These are phyloP conservation scores for Pleurotus platypus DNA, from an alignment of 768 basidiomycete species.

Conservation along the genomic window DNA sequence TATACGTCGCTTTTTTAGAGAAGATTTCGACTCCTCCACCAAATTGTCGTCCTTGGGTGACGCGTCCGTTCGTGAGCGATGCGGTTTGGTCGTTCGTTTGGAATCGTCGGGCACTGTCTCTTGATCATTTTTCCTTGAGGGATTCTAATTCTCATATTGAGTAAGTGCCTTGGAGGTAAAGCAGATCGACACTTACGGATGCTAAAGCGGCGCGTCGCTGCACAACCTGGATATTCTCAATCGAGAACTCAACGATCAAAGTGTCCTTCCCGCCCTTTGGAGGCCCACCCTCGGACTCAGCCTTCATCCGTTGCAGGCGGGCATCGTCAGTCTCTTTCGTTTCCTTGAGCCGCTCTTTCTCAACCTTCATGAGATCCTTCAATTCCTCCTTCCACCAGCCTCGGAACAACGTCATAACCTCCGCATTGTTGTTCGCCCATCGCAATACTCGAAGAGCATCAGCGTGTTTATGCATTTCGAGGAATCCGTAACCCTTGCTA, in stretches of 20 bases:
- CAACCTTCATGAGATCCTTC: conserved; percentile 51
- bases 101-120: conserved; percentile 10
- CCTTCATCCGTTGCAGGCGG: conserved; percentile 55
- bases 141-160: conserved; percentile 1
- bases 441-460: conserved; percentile 89
- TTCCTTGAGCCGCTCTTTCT: conserved; percentile 41
- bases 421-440: conserved; percentile 91
- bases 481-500: conserved; percentile 93
- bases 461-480: conserved; percentile 84
- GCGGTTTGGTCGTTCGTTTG: conserved; percentile 14
- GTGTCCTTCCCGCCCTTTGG: conserved; percentile 38
- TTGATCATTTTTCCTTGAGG: background rate
- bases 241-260: conserved; percentile 92
- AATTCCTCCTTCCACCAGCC: conserved; percentile 87
- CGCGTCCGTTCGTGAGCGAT: conserved; percentile 7
- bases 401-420: conserved; percentile 59
- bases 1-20: conserved; percentile 37
- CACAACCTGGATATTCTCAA: conserved; percentile 91
- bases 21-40: conserved; percentile 19
- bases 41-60: background rate
- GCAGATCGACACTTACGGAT: conserved; percentile 17
- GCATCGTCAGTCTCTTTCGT: conserved; percentile 37
- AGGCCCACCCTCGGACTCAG: conserved; percentile 43
- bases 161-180: background rate
- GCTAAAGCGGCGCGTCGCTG: conserved; percentile 57